Conservation (phyloP, 1,284 basidiomycete genomes). For the Malassezia yamatoensis region DNA sequence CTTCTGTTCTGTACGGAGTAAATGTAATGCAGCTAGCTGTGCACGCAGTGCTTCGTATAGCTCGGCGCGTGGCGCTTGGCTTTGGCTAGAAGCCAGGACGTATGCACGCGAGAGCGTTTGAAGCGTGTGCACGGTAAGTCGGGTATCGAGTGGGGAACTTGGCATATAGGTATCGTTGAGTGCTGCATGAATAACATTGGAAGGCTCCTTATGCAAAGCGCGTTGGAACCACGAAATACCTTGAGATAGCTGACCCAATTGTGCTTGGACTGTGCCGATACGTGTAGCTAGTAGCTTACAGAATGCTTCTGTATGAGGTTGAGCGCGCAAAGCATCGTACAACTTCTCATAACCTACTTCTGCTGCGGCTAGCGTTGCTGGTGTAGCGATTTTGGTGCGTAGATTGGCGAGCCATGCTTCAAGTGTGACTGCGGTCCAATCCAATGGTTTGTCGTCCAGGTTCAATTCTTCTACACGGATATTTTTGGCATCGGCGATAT, state of each 20-base stretch:
- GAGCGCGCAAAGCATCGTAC: constrained; percentile 20
- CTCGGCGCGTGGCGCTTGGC: background rate
- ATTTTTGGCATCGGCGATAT: constrained; percentile 24
- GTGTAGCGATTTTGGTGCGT: constrained; percentile 18
- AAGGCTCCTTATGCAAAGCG: background rate
- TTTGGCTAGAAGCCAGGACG: constrained; percentile 13
- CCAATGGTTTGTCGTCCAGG: constrained; percentile 9
- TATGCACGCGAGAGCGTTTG: constrained; percentile 28
- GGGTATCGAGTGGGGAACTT: constrained; percentile 21
- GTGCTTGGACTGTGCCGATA: constrained; percentile 1
- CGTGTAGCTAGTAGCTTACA: constrained; percentile 1
- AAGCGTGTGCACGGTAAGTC: constrained; percentile 25
- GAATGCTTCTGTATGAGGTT: constrained; percentile 18
- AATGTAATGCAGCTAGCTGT: constrained; percentile 27
- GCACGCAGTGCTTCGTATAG: constrained; percentile 26
- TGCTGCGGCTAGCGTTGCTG: constrained; percentile 2
- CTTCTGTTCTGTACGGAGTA: constrained; percentile 21
- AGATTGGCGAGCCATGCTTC: constrained; percentile 21
- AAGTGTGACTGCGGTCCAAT: constrained; percentile 19
- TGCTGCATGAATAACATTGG: background rate
- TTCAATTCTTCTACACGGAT: constrained; percentile 31
- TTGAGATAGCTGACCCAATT: background rate
- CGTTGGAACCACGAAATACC: constrained; percentile 5
- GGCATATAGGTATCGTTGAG: background rate
- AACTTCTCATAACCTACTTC: constrained; percentile 20